Evolutionary conservation across 176 grass and related monocot species (phyloP).

Genomic region (Tuctoria greenei): DNA sequence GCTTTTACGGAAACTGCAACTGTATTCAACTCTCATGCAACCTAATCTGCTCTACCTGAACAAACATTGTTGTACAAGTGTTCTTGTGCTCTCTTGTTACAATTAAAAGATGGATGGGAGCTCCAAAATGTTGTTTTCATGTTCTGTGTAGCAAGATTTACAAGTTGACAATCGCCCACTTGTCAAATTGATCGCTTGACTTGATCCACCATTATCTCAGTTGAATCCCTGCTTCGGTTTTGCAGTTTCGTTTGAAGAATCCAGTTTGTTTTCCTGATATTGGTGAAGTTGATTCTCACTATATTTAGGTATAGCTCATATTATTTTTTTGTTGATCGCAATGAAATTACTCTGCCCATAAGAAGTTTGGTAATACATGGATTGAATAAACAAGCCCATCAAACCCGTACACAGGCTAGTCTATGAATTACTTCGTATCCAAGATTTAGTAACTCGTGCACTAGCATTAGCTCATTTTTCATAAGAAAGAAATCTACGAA

Average conservation of each 20-base stretch:
- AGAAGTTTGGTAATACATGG: no score
- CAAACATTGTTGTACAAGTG: conserved; percentile 16
- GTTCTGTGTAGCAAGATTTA: conserved; percentile 20
- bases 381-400: no score
- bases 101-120: neutral
- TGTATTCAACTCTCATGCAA: conserved; percentile 19
- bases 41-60: conserved; percentile 29
- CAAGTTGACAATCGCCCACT: neutral
- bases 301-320: no score
- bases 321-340: no score
- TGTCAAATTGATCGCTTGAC: neutral
- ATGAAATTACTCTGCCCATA: no score
- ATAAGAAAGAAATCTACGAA: no score
- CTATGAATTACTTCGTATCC: no score
- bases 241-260: neutral
- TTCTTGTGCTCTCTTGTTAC: conserved; percentile 22
- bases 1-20: neutral
- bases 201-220: conserved; percentile 11
- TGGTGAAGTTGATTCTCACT: no score
- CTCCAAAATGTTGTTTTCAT: neutral
- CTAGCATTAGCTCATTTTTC: no score
- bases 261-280: no score
- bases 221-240: neutral
- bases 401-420: no score
- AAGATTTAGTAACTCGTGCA: no score